Conservation (phyloP, 2,329 filamentous ascomycete genomes). For the Penicillium sp. region DNA sequence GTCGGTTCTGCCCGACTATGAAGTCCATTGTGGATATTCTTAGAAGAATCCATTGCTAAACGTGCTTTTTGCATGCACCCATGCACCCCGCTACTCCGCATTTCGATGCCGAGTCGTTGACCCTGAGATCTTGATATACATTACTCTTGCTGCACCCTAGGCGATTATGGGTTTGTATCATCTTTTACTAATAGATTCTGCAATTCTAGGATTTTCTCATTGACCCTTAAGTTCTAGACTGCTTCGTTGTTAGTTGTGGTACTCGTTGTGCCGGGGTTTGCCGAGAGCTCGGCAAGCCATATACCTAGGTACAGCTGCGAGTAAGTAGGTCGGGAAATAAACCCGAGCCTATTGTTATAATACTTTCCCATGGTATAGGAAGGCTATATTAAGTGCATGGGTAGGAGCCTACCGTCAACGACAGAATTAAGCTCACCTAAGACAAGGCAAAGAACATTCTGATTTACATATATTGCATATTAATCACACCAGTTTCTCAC, state of each 20-base stretch:
- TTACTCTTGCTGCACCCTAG: neutral
- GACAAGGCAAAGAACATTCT: too few relatives aligned
- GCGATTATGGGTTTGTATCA: neutral
- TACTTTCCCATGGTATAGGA: neutral
- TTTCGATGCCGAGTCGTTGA: neutral
- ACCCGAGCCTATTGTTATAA: neutral
- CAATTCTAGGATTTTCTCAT: neutral
- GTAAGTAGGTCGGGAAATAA: neutral
- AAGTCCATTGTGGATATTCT: conserved; percentile 7
- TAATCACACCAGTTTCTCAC: neutral
- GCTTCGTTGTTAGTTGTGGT: neutral
- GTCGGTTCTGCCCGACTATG: conserved; percentile 2
- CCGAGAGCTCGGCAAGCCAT: neutral
- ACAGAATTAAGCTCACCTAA: neutral
- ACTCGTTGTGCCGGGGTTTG: neutral
- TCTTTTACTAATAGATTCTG: neutral
- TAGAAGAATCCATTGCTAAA: conserved; percentile 19
- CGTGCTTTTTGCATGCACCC: conserved; percentile 3
- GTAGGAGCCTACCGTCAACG: neutral
- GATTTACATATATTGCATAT: too few relatives aligned
- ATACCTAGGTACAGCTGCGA: neutral
- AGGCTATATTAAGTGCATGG: neutral
- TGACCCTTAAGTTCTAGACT: neutral
- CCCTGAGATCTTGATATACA: neutral
- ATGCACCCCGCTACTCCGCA: conserved; percentile 7